Percentiles rank a stretch among this genome's conserved stretches.
Evolutionary conservation across 768 basidiomycete genomes (phyloP).

Genomic region (Collybia sp.): DNA sequence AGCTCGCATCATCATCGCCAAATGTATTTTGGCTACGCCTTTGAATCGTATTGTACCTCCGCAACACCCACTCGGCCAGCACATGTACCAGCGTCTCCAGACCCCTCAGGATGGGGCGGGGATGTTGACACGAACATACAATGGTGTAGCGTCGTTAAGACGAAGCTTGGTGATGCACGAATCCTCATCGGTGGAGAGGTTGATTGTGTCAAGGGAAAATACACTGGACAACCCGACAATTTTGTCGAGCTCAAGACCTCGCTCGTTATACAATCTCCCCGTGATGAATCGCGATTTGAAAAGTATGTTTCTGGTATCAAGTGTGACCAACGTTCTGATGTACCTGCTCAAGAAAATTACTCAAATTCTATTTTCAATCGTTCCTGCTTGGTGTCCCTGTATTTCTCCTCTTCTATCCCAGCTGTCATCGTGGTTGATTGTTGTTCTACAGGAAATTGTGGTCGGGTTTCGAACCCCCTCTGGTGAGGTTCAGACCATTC

Average conservation of each 20-base stretch:
- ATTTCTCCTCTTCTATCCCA: slow-evolving; percentile 18
- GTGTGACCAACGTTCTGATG: not conserved
- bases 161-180: slow-evolving; percentile 68
- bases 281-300: slow-evolving; percentile 75
- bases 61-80: slow-evolving; percentile 25
- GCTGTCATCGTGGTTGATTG: not conserved
- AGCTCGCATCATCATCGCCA: slow-evolving; percentile 58
- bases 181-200: slow-evolving; percentile 87
- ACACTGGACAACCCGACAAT: slow-evolving; percentile 55
- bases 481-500: slow-evolving; percentile 63
- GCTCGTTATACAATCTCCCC: slow-evolving; percentile 53
- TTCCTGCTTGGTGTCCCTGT: slow-evolving; percentile 91
- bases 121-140: slow-evolving; percentile 86
- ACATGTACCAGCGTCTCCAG: slow-evolving; percentile 18
- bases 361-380: slow-evolving; percentile 90
- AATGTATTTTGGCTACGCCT: slow-evolving; percentile 83
- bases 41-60: slow-evolving; percentile 83
- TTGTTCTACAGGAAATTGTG: slow-evolving; percentile 57
- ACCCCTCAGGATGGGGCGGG: slow-evolving; percentile 63
- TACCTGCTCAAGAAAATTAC: slow-evolving; percentile 60
- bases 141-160: slow-evolving; percentile 89
- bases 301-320: slow-evolving; percentile 41
- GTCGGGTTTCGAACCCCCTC: slow-evolving; percentile 83
- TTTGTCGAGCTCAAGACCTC: slow-evolving; percentile 91
- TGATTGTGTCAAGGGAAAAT: slow-evolving; percentile 78